phyloP scores from a whole-genome alignment of 2,329 filamentous ascomycete species.

The Cordyceps cicadae region DNA sequence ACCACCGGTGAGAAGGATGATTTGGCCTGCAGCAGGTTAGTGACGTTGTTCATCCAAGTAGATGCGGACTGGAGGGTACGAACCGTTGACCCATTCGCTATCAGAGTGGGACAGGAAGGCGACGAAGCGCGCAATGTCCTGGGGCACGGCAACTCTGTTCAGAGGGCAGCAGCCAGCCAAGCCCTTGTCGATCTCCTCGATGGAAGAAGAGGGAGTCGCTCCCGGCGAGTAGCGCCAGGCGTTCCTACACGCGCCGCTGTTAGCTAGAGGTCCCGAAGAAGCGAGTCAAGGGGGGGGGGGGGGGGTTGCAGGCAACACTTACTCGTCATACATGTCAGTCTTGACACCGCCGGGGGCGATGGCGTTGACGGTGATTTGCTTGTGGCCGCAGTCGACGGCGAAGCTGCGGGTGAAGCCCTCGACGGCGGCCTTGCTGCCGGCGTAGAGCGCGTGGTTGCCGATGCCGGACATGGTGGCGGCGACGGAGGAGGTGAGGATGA shows the following conservation, averaged over 20 bases:
- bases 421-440: constrained; percentile 63
- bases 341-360: constrained; percentile 67
- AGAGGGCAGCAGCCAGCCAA: background rate
- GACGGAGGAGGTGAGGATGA: constrained; percentile 66
- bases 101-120: background rate
- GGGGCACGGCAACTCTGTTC: background rate
- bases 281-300: background rate
- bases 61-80: background rate
- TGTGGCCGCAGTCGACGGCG: constrained; percentile 60
- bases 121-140: background rate
- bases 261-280: background rate
- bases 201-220: background rate
- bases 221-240: background rate
- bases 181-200: background rate
- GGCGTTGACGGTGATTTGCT: constrained; percentile 63
- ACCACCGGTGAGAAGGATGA: background rate
- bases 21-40: background rate
- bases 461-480: constrained; percentile 45
- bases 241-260: background rate
- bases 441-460: constrained; percentile 61
- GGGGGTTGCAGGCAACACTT: background rate
- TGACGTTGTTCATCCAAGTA: background rate
- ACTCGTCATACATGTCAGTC: constrained; percentile 55
- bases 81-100: background rate
- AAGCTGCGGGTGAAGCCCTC: constrained; percentile 66